phyloP scores from a whole-genome alignment of 257 asterid species.

The Mentha longifolia region DNA sequence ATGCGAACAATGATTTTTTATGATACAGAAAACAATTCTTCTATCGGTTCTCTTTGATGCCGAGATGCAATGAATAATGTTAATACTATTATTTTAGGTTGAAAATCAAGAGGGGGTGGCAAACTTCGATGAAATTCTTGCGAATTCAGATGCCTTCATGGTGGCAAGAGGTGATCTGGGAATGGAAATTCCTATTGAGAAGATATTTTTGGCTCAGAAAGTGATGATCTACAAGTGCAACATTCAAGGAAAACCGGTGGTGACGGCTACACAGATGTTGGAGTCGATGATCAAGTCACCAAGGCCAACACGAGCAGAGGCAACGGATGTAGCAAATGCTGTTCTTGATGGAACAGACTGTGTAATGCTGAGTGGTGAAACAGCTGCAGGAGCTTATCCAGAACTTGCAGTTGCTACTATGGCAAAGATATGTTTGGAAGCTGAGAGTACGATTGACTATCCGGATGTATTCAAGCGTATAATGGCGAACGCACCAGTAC shows the following conservation, averaged over 20 bases:
- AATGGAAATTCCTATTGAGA: constrained; percentile 53
- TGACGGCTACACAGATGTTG: constrained; percentile 57
- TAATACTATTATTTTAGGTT: constrained; percentile 29
- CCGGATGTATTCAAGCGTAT: constrained; percentile 44
- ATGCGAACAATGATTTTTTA: neutral
- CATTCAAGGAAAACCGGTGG: constrained; percentile 57
- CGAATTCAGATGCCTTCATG: constrained; percentile 54
- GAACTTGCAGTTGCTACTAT: constrained; percentile 50
- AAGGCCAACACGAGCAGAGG: constrained; percentile 56
- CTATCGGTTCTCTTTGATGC: neutral
- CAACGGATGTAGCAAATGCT: constrained; percentile 50
- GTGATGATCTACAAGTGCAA: constrained; percentile 53
- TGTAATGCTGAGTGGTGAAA: constrained; percentile 52
- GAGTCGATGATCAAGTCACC: constrained; percentile 63
- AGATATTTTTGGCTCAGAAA: constrained; percentile 52
- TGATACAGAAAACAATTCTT: neutral
- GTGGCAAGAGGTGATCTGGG: constrained; percentile 54
- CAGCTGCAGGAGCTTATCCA: constrained; percentile 58
- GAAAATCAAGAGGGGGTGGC: constrained; percentile 57
- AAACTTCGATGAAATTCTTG: constrained; percentile 54
- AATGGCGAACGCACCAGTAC: constrained; percentile 49
- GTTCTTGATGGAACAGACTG: constrained; percentile 54
- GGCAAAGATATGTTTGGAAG: constrained; percentile 55
- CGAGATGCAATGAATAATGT: neutral
- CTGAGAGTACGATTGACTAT: constrained; percentile 50